A percentile compares a stretch with the other conserved stretches of the same genome.
These are phyloP conservation scores for Elymus sibiricus DNA, from an alignment of 176 grass and related monocot genomes.

Conservation along the genomic window DNA sequence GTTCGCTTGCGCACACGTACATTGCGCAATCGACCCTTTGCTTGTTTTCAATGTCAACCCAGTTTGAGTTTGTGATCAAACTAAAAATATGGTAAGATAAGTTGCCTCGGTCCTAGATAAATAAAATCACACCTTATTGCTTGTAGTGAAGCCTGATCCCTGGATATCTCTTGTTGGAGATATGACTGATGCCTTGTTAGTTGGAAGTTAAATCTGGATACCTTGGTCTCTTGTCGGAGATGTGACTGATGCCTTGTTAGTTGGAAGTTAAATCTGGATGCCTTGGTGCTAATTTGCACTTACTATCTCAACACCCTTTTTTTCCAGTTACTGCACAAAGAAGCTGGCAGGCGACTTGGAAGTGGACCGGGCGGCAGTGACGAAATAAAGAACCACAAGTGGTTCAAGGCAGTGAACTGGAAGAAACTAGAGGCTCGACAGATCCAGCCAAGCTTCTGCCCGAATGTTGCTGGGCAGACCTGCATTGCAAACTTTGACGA, in stretches of 20 bases:
- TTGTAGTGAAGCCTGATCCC: not conserved
- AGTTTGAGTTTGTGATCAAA: not conserved
- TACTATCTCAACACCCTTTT: not conserved
- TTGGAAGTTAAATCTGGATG: not conserved
- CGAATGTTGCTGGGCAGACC: conserved; percentile 72
- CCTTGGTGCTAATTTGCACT: not conserved
- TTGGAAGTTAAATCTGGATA: not conserved
- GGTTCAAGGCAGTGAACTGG: conserved; percentile 96
- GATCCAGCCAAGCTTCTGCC: conserved; percentile 91
- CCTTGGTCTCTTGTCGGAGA: not conserved
- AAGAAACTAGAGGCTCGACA: conserved; percentile 70
- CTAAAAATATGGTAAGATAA: not conserved
- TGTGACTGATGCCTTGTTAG: not conserved
- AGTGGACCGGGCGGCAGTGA: conserved; percentile 55
- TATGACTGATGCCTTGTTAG: not conserved
- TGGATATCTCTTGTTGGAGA: not conserved
- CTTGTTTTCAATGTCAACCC: not conserved
- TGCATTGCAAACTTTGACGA: conserved; percentile 87
- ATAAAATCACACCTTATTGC: not conserved
- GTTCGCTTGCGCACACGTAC: conserved; percentile 13
- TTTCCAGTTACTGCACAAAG: conserved; percentile 84
- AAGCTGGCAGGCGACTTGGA: conserved; percentile 69
- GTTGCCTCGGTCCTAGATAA: not conserved
- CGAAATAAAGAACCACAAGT: conserved; percentile 92
- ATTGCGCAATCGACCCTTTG: not conserved